These are phyloP conservation scores for Mycena leptocephala DNA, from an alignment of 768 basidiomycete species.

Conservation along the genomic window DNA sequence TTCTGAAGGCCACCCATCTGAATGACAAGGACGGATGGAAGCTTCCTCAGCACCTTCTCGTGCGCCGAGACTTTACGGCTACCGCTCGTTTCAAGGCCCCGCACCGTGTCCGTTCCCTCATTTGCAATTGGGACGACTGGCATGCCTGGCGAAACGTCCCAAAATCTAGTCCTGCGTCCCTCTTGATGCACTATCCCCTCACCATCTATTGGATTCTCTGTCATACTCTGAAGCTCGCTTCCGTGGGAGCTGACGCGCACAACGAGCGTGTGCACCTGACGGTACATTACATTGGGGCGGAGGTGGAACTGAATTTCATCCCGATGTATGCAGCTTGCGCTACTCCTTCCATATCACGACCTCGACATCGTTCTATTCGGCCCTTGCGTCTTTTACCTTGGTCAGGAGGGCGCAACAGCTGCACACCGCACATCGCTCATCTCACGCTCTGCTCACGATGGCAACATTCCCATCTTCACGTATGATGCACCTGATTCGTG, in stretches of 20 bases:
- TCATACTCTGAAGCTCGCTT: not conserved
- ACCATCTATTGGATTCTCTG: slow-evolving; percentile 8
- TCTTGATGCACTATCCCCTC: slow-evolving; percentile 11
- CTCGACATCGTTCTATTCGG: not conserved
- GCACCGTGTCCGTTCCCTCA: not conserved
- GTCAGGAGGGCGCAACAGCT: not conserved
- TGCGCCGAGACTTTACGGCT: not conserved
- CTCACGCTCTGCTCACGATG: not conserved
- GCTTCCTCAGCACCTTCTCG: not conserved
- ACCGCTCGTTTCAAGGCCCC: not conserved
- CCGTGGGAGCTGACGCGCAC: not conserved
- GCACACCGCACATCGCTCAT: not conserved
- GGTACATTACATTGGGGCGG: slow-evolving; percentile 8
- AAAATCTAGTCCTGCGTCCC: not conserved
- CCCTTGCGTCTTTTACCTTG: not conserved
- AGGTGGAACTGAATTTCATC: slow-evolving; percentile 9
- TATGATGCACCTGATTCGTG: not conserved
- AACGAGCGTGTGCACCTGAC: not conserved
- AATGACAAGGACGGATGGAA: not conserved
- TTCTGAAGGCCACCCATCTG: not conserved
- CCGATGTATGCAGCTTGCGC: not conserved
- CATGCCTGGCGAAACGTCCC: slow-evolving; percentile 6
- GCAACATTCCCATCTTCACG: not conserved
- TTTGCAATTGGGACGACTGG: slow-evolving; percentile 7
- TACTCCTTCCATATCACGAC: not conserved